Evolutionary conservation across 306 rosid species (phyloP).

Genomic region (Sicyos edulis): DNA sequence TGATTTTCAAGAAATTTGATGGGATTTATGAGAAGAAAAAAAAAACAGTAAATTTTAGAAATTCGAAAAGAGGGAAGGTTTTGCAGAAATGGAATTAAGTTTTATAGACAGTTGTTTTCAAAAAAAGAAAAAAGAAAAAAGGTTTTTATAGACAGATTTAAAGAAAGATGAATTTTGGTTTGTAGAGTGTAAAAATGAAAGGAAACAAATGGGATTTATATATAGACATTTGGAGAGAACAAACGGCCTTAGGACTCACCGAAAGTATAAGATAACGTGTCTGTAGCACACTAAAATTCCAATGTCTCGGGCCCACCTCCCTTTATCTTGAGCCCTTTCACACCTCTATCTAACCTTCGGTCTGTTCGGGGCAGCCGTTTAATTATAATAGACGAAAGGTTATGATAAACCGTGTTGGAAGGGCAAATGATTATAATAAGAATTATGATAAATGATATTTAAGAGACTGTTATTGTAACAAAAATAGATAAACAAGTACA

Average conservation of each 20-base stretch:
- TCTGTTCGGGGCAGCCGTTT: too few species aligned
- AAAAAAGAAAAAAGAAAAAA: too few species aligned
- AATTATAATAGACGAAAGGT: too few species aligned
- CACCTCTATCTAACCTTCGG: slow-evolving; percentile 20
- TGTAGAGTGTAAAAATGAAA: slow-evolving; percentile 31
- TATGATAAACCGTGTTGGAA: too few species aligned
- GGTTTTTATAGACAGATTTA: slow-evolving; percentile 13
- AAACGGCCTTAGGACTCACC: slow-evolving; percentile 50
- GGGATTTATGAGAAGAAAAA: neutral
- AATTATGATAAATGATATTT: too few species aligned
- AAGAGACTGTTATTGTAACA: too few species aligned
- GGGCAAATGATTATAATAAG: too few species aligned
- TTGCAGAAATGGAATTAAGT: slow-evolving; percentile 14
- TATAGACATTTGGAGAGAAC: slow-evolving; percentile 38
- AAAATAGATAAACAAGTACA: too few species aligned
- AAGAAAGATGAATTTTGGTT: neutral
- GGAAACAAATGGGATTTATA: slow-evolving; percentile 23
- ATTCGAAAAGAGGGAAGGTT: neutral
- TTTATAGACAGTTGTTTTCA: neutral
- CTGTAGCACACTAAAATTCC: slow-evolving; percentile 56
- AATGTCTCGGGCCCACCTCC: slow-evolving; percentile 40
- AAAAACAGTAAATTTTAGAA: neutral
- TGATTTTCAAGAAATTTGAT: slow-evolving; percentile 13
- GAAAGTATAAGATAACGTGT: slow-evolving; percentile 80
- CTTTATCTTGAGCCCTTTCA: slow-evolving; percentile 41